Percentiles rank a stretch among this genome's conserved stretches.
Conservation (phyloP, 208 protist species). For the Acanthamoeba triangularis region DNA sequence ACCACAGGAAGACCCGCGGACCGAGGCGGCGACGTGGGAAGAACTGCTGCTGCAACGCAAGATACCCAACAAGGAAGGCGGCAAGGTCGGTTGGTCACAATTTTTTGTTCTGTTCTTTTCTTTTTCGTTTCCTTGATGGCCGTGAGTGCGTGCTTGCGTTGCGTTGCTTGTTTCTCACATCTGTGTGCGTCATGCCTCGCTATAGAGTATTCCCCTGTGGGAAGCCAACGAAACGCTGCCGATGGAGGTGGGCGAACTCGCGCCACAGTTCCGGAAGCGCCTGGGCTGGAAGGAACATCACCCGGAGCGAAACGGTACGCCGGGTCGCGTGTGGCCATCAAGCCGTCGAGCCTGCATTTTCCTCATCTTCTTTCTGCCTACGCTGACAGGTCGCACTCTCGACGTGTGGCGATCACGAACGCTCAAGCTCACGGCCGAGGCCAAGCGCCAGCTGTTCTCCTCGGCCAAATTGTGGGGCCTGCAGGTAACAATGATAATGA, state of each 20-base stretch:
- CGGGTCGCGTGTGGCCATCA: not conserved
- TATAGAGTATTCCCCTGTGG: slow-evolving; percentile 38
- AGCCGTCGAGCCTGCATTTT: too few relatives aligned
- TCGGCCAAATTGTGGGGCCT: slow-evolving; percentile 42
- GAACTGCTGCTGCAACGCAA: slow-evolving; percentile 29
- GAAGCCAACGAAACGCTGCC: slow-evolving; percentile 40
- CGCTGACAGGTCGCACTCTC: not conserved
- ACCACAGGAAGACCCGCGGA: not conserved
- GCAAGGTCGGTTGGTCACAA: not conserved
- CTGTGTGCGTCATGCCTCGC: not conserved
- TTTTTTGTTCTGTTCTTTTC: not conserved
- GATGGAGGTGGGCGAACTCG: slow-evolving; percentile 22
- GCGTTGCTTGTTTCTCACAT: not conserved
- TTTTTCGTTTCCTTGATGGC: too few relatives aligned
- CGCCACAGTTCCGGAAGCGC: slow-evolving; percentile 29
- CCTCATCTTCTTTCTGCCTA: not conserved
- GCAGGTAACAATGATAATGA: not conserved
- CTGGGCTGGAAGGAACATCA: slow-evolving; percentile 59
- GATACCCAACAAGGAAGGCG: slow-evolving; percentile 20
- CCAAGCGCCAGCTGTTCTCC: slow-evolving; percentile 47
- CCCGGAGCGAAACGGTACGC: not conserved
- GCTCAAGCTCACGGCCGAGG: slow-evolving; percentile 9
- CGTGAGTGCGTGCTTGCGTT: not conserved
- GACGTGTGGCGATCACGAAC: slow-evolving; percentile 54
- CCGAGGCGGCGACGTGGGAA: slow-evolving; percentile 22